phyloP scores from a whole-genome alignment of 192 early-diverging fungal species.

The Endogone sp. region DNA sequence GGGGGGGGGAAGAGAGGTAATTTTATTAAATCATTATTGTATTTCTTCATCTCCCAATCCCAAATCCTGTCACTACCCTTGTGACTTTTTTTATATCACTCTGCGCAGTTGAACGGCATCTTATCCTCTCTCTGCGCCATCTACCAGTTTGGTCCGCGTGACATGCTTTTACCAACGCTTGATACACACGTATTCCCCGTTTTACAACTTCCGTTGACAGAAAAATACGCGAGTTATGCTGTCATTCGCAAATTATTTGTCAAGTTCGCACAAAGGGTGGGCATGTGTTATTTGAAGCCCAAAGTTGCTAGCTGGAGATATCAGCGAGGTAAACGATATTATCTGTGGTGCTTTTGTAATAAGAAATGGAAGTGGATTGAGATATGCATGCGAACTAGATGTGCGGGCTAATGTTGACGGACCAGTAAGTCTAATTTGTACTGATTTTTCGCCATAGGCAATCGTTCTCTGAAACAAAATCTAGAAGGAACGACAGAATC shows the following conservation, averaged over 20 bases:
- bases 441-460: constrained; percentile 19
- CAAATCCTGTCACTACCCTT: not conserved
- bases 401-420: too few species aligned
- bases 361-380: not conserved
- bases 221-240: constrained; percentile 61
- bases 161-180: constrained; percentile 53
- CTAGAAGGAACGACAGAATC: constrained; percentile 15
- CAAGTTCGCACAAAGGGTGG: constrained; percentile 83
- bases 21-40: too few species aligned
- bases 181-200: constrained; percentile 37
- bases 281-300: constrained; percentile 73
- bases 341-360: not conserved
- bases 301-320: constrained; percentile 65
- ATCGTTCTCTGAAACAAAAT: constrained; percentile 54
- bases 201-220: constrained; percentile 34
- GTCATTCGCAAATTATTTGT: constrained; percentile 74
- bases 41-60: too few species aligned
- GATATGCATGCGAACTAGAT: too few species aligned
- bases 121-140: constrained; percentile 61
- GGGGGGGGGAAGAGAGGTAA: too few species aligned
- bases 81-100: constrained; percentile 6
- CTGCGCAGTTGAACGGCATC: constrained; percentile 50
- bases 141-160: constrained; percentile 66
- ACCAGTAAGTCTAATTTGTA: constrained; percentile 6
- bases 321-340: constrained; percentile 46